These are phyloP conservation scores for Colletotrichum cereale DNA, from an alignment of 2,329 filamentous ascomycete genomes.

Conservation along the genomic window DNA sequence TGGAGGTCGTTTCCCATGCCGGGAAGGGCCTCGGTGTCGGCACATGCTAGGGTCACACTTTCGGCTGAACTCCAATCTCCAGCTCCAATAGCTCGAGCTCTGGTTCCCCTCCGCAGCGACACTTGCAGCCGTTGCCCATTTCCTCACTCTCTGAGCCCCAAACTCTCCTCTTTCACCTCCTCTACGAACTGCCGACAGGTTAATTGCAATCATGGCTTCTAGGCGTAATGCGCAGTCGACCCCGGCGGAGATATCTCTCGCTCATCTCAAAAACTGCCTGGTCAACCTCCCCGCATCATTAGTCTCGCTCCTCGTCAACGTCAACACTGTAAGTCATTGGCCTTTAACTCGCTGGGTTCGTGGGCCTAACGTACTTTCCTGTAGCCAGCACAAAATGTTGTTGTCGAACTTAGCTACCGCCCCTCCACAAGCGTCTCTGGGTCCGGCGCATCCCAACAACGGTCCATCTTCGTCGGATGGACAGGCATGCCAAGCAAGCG, in stretches of 20 bases:
- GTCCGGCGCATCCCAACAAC: slow-evolving; percentile 63
- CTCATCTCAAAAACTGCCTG: slow-evolving; percentile 92
- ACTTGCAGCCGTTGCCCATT: neutral
- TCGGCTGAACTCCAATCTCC: slow-evolving; percentile 30
- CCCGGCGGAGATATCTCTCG: slow-evolving; percentile 85
- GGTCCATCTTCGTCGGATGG: slow-evolving; percentile 92
- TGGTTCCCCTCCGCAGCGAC: slow-evolving; percentile 19
- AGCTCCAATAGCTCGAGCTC: slow-evolving; percentile 27
- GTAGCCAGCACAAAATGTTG: slow-evolving; percentile 93
- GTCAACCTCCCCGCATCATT: slow-evolving; percentile 91
- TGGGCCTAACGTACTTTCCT: neutral
- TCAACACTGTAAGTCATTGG: slow-evolving; percentile 80
- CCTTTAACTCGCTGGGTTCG: slow-evolving; percentile 1
- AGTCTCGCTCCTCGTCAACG: slow-evolving; percentile 86
- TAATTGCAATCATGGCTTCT: slow-evolving; percentile 56
- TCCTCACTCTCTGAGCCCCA: slow-evolving; percentile 14
- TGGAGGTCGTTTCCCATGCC: slow-evolving; percentile 34
- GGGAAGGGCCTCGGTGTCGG: slow-evolving; percentile 46
- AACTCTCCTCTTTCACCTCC: slow-evolving; percentile 9
- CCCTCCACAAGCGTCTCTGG: slow-evolving; percentile 57
- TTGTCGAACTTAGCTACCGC: slow-evolving; percentile 89
- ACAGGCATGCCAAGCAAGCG: slow-evolving; percentile 97
- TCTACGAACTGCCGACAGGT: slow-evolving; percentile 17
- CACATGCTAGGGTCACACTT: slow-evolving; percentile 46
- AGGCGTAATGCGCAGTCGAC: slow-evolving; percentile 72